Conservation (phyloP, 331 rosid genomes). For the Phaseolus coccineus region DNA sequence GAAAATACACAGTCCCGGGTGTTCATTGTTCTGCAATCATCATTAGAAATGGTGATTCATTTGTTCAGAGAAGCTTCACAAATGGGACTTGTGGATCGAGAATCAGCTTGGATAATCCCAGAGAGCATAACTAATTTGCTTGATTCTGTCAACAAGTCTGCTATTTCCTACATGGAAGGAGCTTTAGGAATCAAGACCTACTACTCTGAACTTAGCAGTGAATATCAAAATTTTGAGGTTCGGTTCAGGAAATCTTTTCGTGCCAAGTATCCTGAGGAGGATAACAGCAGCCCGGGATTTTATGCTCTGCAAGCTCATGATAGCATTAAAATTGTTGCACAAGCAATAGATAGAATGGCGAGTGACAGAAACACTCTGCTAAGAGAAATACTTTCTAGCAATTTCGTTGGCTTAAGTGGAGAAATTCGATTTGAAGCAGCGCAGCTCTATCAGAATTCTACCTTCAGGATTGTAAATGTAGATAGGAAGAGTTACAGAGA, state of each 20-base stretch:
- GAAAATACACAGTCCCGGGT: conserved; percentile 57
- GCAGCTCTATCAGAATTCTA: conserved; percentile 46
- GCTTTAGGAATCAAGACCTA: conserved; percentile 70
- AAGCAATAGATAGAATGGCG: conserved; percentile 48
- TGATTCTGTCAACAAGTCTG: conserved; percentile 52
- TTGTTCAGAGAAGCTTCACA: conserved; percentile 66
- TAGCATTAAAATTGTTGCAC: conserved; percentile 52
- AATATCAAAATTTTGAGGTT: conserved; percentile 51
- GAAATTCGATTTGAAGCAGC: conserved; percentile 45
- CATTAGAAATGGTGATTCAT: conserved; percentile 57
- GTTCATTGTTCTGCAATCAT: conserved; percentile 63
- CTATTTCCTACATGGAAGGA: conserved; percentile 65
- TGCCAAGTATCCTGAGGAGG: conserved; percentile 49
- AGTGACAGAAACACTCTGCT: conserved; percentile 18
- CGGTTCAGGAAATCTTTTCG: conserved; percentile 47
- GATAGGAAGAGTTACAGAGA: conserved; percentile 53
- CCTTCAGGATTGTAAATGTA: conserved; percentile 61
- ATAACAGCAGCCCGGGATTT: conserved; percentile 55
- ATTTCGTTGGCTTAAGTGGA: conserved; percentile 52
- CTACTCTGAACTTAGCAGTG: conserved; percentile 40
- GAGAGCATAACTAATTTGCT: conserved; percentile 58
- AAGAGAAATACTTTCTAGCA: conserved; percentile 39
- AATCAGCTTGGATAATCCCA: conserved; percentile 74
- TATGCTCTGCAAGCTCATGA: conserved; percentile 73
- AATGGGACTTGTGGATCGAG: conserved; percentile 57